These are phyloP conservation scores for Pseudopyrenochaeta lycopersici DNA, from an alignment of 2,329 filamentous ascomycete genomes.

Conservation along the genomic window DNA sequence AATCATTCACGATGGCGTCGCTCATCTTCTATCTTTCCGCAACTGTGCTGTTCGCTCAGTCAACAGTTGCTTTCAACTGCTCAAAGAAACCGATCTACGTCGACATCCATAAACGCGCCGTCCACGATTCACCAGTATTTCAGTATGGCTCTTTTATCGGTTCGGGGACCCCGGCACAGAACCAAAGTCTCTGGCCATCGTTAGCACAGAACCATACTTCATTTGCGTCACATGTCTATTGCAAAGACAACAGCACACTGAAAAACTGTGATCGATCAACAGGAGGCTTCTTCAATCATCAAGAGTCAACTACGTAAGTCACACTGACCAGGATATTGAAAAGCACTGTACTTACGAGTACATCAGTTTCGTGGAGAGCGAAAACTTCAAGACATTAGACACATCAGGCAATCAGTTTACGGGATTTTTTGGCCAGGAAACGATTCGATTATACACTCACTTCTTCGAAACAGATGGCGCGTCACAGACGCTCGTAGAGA, in stretches of 20 bases:
- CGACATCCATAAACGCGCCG: slow-evolving; percentile 55
- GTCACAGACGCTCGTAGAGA: slow-evolving; percentile 44
- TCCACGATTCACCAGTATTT: slow-evolving; percentile 50
- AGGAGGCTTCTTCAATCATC: slow-evolving; percentile 44
- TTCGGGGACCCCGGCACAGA: slow-evolving; percentile 53
- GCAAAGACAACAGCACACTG: slow-evolving; percentile 46
- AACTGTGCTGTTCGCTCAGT: slow-evolving; percentile 48
- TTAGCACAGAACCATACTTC: slow-evolving; percentile 54
- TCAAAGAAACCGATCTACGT: slow-evolving; percentile 53
- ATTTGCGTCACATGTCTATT: slow-evolving; percentile 48
- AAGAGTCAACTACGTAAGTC: slow-evolving; percentile 44
- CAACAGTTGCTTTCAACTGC: slow-evolving; percentile 50
- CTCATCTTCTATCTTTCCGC: slow-evolving; percentile 36
- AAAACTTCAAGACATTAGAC: slow-evolving; percentile 39
- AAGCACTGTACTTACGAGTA: slow-evolving; percentile 15
- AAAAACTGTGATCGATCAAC: slow-evolving; percentile 42
- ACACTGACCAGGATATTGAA: not conserved
- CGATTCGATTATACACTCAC: slow-evolving; percentile 51
- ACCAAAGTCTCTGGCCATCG: slow-evolving; percentile 56
- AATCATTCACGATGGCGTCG: slow-evolving; percentile 36
- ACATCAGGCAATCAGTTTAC: slow-evolving; percentile 25
- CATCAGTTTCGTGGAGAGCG: slow-evolving; percentile 32
- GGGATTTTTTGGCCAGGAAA: slow-evolving; percentile 46
- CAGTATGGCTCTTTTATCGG: slow-evolving; percentile 58
- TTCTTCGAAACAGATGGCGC: slow-evolving; percentile 52